Conservation (phyloP, 148 eudicot genomes). For the Silene uniflora region DNA sequence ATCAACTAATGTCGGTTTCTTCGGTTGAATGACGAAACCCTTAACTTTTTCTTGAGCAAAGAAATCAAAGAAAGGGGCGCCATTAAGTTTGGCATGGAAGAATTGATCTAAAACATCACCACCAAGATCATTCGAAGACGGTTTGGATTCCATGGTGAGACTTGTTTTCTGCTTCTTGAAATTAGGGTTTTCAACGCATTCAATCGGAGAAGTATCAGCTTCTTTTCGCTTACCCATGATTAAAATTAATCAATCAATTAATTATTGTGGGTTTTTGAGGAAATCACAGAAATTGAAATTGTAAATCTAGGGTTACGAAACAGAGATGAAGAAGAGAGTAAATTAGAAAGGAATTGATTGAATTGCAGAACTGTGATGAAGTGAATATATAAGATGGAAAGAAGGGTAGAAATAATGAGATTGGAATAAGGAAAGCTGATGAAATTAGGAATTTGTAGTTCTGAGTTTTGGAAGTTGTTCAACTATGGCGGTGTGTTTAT, state of each 20-base stretch:
- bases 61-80: background rate
- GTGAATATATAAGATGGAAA: no score
- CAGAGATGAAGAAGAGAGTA: no score
- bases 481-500: no score
- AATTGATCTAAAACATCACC: background rate
- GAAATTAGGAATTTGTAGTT: no score
- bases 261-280: no score
- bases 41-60: background rate
- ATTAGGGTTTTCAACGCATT: background rate
- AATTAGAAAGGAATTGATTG: no score
- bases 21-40: background rate
- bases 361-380: no score
- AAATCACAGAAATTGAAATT: no score
- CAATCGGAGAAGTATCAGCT: background rate
- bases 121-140: background rate
- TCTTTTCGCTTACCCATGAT: background rate
- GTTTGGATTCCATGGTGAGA: background rate
- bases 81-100: background rate
- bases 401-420: no score
- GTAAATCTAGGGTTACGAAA: no score
- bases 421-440: no score
- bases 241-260: background rate
- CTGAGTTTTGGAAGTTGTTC: no score
- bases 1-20: background rate
- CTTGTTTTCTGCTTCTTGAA: background rate